phyloP scores from a whole-genome alignment of 257 asterid genomes.

The Primulina eburnea region DNA sequence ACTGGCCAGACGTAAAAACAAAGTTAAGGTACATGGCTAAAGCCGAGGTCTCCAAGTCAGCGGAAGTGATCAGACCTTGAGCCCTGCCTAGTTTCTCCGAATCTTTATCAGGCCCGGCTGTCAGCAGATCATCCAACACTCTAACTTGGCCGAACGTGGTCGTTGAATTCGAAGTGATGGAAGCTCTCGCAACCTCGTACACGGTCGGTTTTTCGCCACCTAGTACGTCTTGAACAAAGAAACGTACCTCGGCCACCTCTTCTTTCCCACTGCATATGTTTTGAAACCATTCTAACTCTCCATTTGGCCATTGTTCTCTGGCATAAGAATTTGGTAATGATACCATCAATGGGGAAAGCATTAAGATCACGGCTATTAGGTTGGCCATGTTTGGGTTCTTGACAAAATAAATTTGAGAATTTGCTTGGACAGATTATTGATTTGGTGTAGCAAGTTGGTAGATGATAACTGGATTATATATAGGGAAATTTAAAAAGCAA shows the following conservation, averaged over 20 bases:
- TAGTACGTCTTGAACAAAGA: conserved; percentile 36
- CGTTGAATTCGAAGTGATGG: conserved; percentile 28
- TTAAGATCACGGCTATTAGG: neutral
- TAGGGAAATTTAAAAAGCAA: neutral
- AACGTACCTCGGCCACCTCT: conserved; percentile 21
- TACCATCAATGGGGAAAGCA: neutral
- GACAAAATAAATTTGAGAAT: neutral
- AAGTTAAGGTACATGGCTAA: conserved; percentile 32
- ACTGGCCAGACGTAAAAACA: conserved; percentile 31
- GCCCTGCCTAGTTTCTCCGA: conserved; percentile 34
- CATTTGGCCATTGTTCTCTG: neutral
- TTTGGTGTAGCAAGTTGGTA: too few species aligned
- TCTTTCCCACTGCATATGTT: conserved; percentile 13
- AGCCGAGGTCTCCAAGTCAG: conserved; percentile 21
- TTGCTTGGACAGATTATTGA: neutral
- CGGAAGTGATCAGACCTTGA: conserved; percentile 34
- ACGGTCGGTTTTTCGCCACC: conserved; percentile 27
- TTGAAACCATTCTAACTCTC: conserved; percentile 18
- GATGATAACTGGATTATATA: neutral
- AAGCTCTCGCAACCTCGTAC: conserved; percentile 35
- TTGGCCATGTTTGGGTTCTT: conserved; percentile 23
- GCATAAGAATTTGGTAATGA: neutral
- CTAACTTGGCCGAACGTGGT: conserved; percentile 28
- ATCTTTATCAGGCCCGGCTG: conserved; percentile 28
- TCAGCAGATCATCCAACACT: conserved; percentile 34